phyloP scores from a whole-genome alignment of 1,284 basidiomycete genomes.

The Pisolithus thermaeus region DNA sequence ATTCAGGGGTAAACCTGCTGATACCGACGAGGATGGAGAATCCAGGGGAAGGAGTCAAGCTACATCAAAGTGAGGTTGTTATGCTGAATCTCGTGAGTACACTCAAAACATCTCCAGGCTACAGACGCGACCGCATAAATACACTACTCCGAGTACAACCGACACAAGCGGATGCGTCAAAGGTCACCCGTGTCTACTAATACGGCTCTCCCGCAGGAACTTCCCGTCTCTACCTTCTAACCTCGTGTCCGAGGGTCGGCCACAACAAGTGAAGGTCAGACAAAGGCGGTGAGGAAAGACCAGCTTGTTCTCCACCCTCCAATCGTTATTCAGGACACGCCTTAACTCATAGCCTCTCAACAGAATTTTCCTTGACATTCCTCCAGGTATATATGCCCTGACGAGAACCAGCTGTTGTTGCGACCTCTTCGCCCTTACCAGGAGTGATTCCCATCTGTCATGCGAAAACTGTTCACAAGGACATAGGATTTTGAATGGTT shows the following conservation, averaged over 20 bases:
- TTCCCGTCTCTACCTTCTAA: neutral
- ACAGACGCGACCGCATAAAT: too few relatives aligned
- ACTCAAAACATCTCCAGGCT: too few relatives aligned
- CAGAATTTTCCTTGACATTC: conserved; percentile 22
- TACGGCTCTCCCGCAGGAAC: neutral
- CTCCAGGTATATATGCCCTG: conserved; percentile 24
- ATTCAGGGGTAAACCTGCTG: too few relatives aligned
- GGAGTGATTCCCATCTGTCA: conserved; percentile 21
- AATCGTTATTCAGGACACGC: conserved; percentile 5
- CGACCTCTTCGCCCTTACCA: conserved; percentile 13
- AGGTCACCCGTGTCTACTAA: too few relatives aligned
- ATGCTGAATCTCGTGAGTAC: too few relatives aligned
- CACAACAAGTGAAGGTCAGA: neutral
- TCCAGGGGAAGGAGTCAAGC: too few relatives aligned
- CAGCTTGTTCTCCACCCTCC: neutral
- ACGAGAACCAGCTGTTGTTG: conserved; percentile 17
- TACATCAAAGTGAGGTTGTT: too few relatives aligned
- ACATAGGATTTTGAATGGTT: conserved; percentile 22
- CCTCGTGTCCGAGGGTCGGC: neutral
- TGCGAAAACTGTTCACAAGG: conserved; percentile 19
- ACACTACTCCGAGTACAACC: too few relatives aligned
- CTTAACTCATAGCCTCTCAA: conserved; percentile 23
- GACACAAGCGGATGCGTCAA: too few relatives aligned
- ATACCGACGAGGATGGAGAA: too few relatives aligned
- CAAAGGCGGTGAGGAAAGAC: neutral